Conservation (phyloP, 345 rosid species). For the Arabidopsis arenosa region DNA sequence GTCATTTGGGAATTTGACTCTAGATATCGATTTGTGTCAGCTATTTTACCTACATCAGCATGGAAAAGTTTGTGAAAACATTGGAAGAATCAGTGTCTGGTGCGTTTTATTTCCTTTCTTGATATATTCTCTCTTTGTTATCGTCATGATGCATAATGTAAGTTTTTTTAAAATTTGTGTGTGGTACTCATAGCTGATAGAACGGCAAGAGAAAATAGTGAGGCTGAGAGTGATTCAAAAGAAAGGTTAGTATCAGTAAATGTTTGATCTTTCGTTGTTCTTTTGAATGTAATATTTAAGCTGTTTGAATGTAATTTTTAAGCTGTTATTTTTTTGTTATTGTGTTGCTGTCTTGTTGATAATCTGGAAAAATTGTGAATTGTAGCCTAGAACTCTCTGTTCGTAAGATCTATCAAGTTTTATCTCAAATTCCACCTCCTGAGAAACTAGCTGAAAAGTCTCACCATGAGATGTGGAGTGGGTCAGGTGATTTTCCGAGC, state of each 20-base stretch:
- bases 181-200: slow-evolving; percentile 42
- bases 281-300: neutral
- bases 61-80: slow-evolving; percentile 66
- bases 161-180: slow-evolving; percentile 3
- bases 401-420: slow-evolving; percentile 57
- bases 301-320: neutral
- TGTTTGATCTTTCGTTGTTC: slow-evolving; percentile 2
- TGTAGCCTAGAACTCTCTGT: slow-evolving; percentile 62
- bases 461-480: slow-evolving; percentile 79
- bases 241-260: slow-evolving; percentile 54
- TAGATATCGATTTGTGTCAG: slow-evolving; percentile 42
- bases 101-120: slow-evolving; percentile 34
- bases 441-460: slow-evolving; percentile 53
- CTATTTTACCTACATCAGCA: slow-evolving; percentile 79
- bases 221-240: slow-evolving; percentile 41
- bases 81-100: slow-evolving; percentile 56
- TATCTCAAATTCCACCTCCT: slow-evolving; percentile 62
- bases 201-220: slow-evolving; percentile 16
- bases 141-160: slow-evolving; percentile 5
- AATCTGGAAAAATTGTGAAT: slow-evolving; percentile 11
- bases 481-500: slow-evolving; percentile 58
- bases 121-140: neutral
- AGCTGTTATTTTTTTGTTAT: neutral
- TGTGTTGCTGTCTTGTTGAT: neutral
- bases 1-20: slow-evolving; percentile 20